These are phyloP conservation scores for Medicago ruthenica DNA, from an alignment of 306 rosid genomes.

Conservation along the genomic window DNA sequence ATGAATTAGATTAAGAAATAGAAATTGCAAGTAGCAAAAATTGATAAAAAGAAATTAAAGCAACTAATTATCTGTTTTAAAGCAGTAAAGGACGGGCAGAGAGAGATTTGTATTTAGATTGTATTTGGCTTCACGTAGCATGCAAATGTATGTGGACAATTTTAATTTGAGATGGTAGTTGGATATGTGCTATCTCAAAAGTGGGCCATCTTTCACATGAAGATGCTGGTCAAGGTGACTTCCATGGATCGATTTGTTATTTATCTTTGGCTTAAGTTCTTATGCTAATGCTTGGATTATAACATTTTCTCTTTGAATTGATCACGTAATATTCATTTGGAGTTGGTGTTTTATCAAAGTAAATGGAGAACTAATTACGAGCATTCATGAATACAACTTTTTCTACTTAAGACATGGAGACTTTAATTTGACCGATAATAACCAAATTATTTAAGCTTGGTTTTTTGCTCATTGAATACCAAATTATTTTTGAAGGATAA, in stretches of 20 bases:
- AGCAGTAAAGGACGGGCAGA: conserved; percentile 9
- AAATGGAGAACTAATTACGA: not conserved
- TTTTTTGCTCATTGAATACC: no score
- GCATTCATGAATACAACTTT: no score
- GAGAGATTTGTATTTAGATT: conserved; percentile 33
- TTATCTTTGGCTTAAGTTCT: not conserved
- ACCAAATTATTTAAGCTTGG: no score
- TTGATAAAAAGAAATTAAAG: not conserved
- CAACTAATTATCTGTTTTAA: conserved; percentile 1
- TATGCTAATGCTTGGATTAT: not conserved
- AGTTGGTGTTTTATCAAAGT: not conserved
- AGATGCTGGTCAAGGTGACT: not conserved
- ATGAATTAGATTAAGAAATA: conserved; percentile 1
- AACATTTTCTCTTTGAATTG: not conserved
- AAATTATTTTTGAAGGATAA: not conserved
- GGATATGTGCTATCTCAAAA: conserved; percentile 32
- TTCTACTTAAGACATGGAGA: no score
- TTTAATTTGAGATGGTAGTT: conserved; percentile 46
- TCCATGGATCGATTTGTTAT: not conserved
- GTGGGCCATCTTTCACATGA: conserved; percentile 38
- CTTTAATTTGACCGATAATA: not conserved
- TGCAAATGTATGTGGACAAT: conserved; percentile 40
- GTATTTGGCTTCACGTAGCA: conserved; percentile 43
- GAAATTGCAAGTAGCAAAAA: not conserved
- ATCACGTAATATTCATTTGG: not conserved